These are phyloP conservation scores for Phellopilus nigrolimitatus DNA, from an alignment of 1,284 basidiomycete species.

Conservation along the genomic window DNA sequence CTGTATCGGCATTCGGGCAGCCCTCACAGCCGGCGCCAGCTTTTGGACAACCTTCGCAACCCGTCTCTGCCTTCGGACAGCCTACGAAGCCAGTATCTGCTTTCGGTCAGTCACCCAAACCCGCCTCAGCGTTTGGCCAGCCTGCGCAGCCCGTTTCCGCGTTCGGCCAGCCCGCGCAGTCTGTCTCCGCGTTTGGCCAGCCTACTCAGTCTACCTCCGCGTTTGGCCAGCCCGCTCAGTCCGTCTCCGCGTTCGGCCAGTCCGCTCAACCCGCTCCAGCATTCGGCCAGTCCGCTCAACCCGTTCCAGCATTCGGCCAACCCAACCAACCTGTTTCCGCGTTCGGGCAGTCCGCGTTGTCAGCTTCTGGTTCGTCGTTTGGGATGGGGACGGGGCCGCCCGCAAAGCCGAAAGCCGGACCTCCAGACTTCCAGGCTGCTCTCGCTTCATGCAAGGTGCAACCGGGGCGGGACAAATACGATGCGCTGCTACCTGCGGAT, in stretches of 20 bases:
- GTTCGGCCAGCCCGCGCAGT: conserved; percentile 21
- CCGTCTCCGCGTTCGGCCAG: conserved; percentile 24
- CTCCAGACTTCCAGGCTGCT: conserved; percentile 18
- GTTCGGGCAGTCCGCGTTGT: conserved; percentile 19
- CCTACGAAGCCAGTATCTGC: conserved; percentile 23
- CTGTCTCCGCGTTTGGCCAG: conserved; percentile 32
- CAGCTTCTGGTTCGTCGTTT: conserved; percentile 32
- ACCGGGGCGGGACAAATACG: conserved; percentile 51
- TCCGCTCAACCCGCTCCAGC: conserved; percentile 13
- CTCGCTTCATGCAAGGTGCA: conserved; percentile 31
- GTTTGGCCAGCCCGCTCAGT: conserved; percentile 18
- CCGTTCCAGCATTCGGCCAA: conserved; percentile 23
- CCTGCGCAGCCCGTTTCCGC: conserved; percentile 23
- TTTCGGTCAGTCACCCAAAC: conserved; percentile 28
- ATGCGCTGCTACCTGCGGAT: conserved; percentile 50
- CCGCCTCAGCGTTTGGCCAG: conserved; percentile 31
- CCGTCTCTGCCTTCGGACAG: conserved; percentile 29
- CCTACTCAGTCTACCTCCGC: conserved; percentile 23
- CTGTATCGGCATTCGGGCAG: conserved; percentile 31
- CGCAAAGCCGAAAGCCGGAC: conserved; percentile 10
- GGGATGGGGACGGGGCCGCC: conserved; percentile 15
- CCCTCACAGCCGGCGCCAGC: conserved; percentile 25
- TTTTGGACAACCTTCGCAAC: conserved; percentile 29
- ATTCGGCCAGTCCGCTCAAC: conserved; percentile 25
- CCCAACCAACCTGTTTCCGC: conserved; percentile 1